These are phyloP conservation scores for Diversispora epigaea DNA, from an alignment of 192 early-diverging fungal species.

Conservation along the genomic window DNA sequence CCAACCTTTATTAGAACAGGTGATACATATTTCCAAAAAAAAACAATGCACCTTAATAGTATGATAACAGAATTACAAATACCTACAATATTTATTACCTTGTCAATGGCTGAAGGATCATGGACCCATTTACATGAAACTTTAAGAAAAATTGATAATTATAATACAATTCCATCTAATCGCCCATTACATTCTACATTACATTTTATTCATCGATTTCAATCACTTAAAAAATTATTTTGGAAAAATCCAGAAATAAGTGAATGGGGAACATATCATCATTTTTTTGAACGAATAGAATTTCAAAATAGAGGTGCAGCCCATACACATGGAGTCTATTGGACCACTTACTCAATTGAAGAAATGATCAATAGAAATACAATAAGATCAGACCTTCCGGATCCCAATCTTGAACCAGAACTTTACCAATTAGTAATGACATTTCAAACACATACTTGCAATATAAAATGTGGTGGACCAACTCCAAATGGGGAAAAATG, in stretches of 20 bases:
- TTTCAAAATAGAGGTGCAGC: background rate
- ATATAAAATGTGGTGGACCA: too few relatives aligned
- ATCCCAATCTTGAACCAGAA: background rate
- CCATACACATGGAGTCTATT: background rate
- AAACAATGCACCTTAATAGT: slow-evolving; percentile 12
- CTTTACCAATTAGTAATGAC: too few relatives aligned
- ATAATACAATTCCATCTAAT: too few relatives aligned
- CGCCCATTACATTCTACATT: background rate
- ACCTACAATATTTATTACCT: slow-evolving; percentile 1
- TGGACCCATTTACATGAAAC: too few relatives aligned
- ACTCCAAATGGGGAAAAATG: too few relatives aligned
- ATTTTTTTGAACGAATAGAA: slow-evolving; percentile 10
- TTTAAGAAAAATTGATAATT: too few relatives aligned
- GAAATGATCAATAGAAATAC: background rate
- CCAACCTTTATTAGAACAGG: slow-evolving; percentile 11
- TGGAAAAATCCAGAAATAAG: background rate
- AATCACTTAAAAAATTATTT: background rate
- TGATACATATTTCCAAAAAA: background rate
- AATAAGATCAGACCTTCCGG: background rate
- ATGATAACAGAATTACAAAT: background rate
- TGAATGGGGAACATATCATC: background rate
- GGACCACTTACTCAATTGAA: background rate
- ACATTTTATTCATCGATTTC: slow-evolving; percentile 7
- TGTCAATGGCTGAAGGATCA: background rate
- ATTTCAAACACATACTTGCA: too few relatives aligned